A percentile compares a stretch with the other conserved stretches of the same genome.
These are phyloP conservation scores for Plectosphaerella plurivora DNA, from an alignment of 2,329 filamentous ascomycete species.

Conservation along the genomic window DNA sequence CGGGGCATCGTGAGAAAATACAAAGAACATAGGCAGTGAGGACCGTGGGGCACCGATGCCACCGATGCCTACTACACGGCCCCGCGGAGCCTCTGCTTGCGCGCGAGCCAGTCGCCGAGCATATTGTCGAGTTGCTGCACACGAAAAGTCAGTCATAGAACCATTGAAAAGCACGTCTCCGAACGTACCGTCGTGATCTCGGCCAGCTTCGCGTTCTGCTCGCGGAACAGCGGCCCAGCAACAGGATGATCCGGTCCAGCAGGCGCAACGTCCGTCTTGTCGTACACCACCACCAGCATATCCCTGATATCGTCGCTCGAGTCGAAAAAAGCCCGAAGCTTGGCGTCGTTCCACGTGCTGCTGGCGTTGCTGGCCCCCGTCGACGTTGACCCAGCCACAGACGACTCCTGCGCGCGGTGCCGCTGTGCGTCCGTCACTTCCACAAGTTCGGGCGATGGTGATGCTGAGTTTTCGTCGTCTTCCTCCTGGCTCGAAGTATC, in stretches of 20 bases:
- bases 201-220: conserved; percentile 79
- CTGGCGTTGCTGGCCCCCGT: conserved; percentile 37
- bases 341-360: conserved; percentile 79
- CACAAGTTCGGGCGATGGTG: conserved; percentile 59
- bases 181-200: conserved; percentile 73
- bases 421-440: conserved; percentile 37
- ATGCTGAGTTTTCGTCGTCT: conserved; percentile 53
- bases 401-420: conserved; percentile 40
- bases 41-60: neutral
- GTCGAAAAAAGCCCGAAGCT: conserved; percentile 84
- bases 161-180: neutral
- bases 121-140: conserved; percentile 75
- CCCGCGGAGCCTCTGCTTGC: conserved; percentile 60
- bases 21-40: neutral
- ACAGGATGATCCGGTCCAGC: conserved; percentile 82
- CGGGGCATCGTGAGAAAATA: conserved; percentile 8
- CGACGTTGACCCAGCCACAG: conserved; percentile 46
- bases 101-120: conserved; percentile 75
- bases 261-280: conserved; percentile 78
- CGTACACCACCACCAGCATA: conserved; percentile 85
- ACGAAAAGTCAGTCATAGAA: conserved; percentile 14
- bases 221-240: conserved; percentile 73
- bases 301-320: conserved; percentile 86
- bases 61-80: conserved; percentile 26
- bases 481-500: conserved; percentile 66